phyloP scores from a whole-genome alignment of 1,139 yeast species.

The Candida tropicalis region DNA sequence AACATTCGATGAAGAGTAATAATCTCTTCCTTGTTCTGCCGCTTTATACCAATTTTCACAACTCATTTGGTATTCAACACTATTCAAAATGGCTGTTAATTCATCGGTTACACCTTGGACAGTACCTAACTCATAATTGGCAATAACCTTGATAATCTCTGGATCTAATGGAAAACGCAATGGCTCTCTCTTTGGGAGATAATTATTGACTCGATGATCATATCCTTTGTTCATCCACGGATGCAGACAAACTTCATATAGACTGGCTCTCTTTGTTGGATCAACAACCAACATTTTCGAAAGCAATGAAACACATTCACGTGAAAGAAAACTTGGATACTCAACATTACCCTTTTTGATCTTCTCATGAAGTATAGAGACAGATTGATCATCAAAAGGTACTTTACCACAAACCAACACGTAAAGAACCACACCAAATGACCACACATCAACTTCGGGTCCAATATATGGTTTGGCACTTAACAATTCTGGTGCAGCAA shows the following conservation, averaged over 20 bases:
- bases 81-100: constrained; percentile 59
- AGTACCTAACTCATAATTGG: constrained; percentile 77
- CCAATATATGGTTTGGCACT: constrained; percentile 93
- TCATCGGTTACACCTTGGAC: constrained; percentile 60
- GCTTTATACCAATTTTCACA: constrained; percentile 63
- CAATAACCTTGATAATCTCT: constrained; percentile 71
- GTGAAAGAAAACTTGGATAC: constrained; percentile 81
- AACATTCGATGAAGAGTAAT: constrained; percentile 42
- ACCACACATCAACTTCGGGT: constrained; percentile 98
- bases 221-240: constrained; percentile 96
- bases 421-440: constrained; percentile 93
- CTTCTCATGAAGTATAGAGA: constrained; percentile 89
- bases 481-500: constrained; percentile 96
- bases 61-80: constrained; percentile 70
- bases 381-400: constrained; percentile 96
- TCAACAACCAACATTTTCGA: constrained; percentile 92
- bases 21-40: constrained; percentile 44
- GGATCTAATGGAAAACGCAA: constrained; percentile 72
- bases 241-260: constrained; percentile 79
- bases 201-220: constrained; percentile 71
- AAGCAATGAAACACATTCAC: constrained; percentile 80
- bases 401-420: constrained; percentile 97
- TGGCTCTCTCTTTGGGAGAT: constrained; percentile 78
- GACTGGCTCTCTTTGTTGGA: constrained; percentile 76
- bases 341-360: constrained; percentile 92